Evolutionary conservation across 768 basidiomycete species (phyloP).

Genomic region (Strobilomyces confusus): DNA sequence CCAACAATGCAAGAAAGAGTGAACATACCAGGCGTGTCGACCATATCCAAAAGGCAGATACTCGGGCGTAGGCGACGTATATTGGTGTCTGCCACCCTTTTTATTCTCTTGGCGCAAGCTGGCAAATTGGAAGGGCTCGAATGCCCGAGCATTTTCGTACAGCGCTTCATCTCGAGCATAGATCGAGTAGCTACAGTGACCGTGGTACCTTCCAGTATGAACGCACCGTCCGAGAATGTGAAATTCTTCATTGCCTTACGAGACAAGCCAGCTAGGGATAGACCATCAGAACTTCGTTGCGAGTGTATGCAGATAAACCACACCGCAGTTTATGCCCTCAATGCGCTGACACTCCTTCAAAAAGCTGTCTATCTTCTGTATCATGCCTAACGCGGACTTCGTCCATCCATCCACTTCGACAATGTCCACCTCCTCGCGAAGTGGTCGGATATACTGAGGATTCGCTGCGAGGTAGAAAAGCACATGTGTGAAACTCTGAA

Average conservation of each 20-base stretch:
- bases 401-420: slow-evolving; percentile 3
- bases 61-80: slow-evolving; percentile 28
- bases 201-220: slow-evolving; percentile 32
- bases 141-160: slow-evolving; percentile 26
- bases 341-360: slow-evolving; percentile 11
- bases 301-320: slow-evolving; percentile 1
- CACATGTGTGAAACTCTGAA: slow-evolving; percentile 31
- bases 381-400: slow-evolving; percentile 18
- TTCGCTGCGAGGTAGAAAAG: slow-evolving; percentile 31
- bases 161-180: slow-evolving; percentile 9
- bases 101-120: slow-evolving; percentile 28
- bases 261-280: slow-evolving; percentile 24
- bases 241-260: slow-evolving; percentile 32
- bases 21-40: slow-evolving; percentile 12
- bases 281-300: not conserved
- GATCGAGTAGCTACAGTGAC: slow-evolving; percentile 19
- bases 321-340: slow-evolving; percentile 17
- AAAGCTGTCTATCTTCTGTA: slow-evolving; percentile 40
- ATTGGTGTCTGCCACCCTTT: slow-evolving; percentile 31
- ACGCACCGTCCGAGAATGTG: slow-evolving; percentile 38
- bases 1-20: not conserved
- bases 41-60: slow-evolving; percentile 33
- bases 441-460: no score
- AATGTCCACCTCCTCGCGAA: not conserved
- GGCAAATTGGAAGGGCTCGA: slow-evolving; percentile 12